Evolutionary conservation across 1,284 basidiomycete species (phyloP).

Genomic region (Fomitopsis pinicola): DNA sequence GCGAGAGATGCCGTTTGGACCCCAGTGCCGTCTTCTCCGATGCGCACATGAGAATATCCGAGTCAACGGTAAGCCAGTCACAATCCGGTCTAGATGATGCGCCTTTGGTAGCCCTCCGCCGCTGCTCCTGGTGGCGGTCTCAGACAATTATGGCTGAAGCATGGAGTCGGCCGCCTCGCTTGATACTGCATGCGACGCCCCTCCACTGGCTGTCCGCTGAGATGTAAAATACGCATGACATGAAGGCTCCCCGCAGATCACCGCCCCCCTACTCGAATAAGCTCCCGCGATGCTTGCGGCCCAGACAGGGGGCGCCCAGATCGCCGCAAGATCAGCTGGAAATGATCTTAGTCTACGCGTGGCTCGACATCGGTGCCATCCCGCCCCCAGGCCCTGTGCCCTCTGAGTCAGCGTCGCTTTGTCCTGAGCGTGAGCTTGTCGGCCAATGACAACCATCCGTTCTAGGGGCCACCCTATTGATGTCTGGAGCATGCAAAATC

Average conservation of each 20-base stretch:
- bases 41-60: neutral
- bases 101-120: neutral
- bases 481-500: neutral
- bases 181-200: no score
- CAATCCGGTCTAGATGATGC: no score
- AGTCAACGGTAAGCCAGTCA: neutral
- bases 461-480: slow-evolving; percentile 1
- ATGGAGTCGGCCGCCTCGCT: neutral
- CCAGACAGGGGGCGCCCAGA: neutral
- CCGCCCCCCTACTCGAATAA: neutral
- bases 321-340: neutral
- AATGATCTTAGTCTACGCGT: neutral
- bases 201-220: neutral
- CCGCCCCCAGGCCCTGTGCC: neutral
- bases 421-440: neutral
- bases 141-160: no score
- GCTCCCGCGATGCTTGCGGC: neutral
- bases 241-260: neutral
- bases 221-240: neutral
- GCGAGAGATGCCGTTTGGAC: neutral
- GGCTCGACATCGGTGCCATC: neutral
- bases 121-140: neutral
- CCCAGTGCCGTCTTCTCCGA: neutral
- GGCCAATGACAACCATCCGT: neutral
- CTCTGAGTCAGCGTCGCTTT: neutral